Base-by-base conservation (phyloP, 208 protist species). In the Trichomonas vaginalis region DNA sequence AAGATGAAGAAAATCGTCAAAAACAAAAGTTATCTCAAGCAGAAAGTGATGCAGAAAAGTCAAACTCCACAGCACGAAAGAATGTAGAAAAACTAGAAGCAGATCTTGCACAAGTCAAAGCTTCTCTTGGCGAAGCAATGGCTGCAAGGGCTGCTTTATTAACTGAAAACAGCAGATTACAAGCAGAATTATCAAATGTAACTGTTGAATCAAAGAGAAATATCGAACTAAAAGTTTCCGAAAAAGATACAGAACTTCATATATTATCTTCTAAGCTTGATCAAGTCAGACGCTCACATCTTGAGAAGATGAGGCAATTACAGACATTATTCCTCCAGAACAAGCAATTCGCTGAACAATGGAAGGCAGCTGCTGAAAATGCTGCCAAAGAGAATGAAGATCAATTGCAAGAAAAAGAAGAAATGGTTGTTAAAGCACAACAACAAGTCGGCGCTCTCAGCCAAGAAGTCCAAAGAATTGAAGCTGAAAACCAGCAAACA, bases 21-120 rank as follows among this genome's bases (percentile, higher is more conserved):
- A 92, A 42, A 39, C 17, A 35, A 32, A 92, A 51, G 46, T 27
- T 92, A 15, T 12, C 15, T 3, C 17, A 23, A 51, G 45, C 86
- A 35, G 86, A 92, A 51, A 45, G 15, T 51, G 86, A 92, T 21
- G 46, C 15, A n/a, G 86, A 92, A 51, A 92, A 51, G 46, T 35
- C 45, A 45, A 39, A 48, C 14, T 92, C 86, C 15, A 17, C 86
- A 35, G 45, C 32, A 10, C 12, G 45, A 37, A 51, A 48, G 17
- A 92, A 92, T 92, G 86, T 92, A 39, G 86, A 92, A n/a, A 92
- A 92, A 51, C 45, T 92, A 39, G 86, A 92, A 92, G 17, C 86
- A 39, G 86, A 92, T 92, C 37, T 92, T 12, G 40, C 86, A 21
- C 86, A 51, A 39, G 45, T 92, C 37, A 92, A 92, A 51, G 40